These are phyloP conservation scores for Zygosaccharomyces rouxii DNA, from an alignment of 805 yeast genomes.

Conservation along the genomic window DNA sequence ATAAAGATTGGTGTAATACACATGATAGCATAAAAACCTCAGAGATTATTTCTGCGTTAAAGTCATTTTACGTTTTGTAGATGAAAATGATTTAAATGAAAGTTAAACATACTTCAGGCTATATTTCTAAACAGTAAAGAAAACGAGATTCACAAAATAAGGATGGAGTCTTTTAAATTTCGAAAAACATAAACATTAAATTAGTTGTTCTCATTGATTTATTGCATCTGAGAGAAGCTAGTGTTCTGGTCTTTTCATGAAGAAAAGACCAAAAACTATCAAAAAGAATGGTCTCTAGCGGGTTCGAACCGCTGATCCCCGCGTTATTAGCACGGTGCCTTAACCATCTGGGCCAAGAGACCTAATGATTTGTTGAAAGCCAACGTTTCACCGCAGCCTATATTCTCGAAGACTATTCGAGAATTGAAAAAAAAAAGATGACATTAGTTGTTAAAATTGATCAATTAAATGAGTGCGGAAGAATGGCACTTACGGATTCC, in stretches of 20 bases:
- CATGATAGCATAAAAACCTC: neutral
- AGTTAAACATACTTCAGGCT: too few species aligned
- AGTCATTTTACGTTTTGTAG: neutral
- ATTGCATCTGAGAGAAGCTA: too few species aligned
- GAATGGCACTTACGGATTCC: neutral
- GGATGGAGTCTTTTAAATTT: too few species aligned
- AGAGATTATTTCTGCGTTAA: too few species aligned
- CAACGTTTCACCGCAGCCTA: neutral
- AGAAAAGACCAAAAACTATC: too few species aligned
- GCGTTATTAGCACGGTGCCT: slow-evolving; percentile 39
- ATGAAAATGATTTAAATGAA: neutral
- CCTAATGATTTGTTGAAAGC: slow-evolving; percentile 11
- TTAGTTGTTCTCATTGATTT: neutral
- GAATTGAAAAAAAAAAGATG: neutral
- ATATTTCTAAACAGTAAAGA: neutral
- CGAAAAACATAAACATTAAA: neutral
- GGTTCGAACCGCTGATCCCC: slow-evolving; percentile 39
- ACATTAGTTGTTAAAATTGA: neutral
- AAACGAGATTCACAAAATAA: too few species aligned
- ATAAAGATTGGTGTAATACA: neutral
- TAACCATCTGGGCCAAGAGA: slow-evolving; percentile 38
- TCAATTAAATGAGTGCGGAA: neutral
- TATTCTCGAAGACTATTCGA: neutral
- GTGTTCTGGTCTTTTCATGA: too few species aligned
- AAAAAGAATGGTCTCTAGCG: slow-evolving; percentile 34